phyloP scores from a whole-genome alignment of 1,139 yeast genomes.

The Sugiyamaella paludigena region DNA sequence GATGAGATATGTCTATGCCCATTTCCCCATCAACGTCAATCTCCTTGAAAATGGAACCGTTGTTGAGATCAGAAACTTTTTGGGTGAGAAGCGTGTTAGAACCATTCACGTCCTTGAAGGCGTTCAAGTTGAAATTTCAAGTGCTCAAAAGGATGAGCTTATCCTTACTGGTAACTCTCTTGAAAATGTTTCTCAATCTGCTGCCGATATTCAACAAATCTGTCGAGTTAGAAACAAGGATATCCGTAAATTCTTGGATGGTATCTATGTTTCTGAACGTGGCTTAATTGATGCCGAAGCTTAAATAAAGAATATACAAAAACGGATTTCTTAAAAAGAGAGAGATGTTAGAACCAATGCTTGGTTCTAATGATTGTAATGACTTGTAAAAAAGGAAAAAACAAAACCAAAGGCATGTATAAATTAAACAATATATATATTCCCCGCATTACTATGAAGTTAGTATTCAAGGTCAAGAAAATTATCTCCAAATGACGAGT shows the following conservation, averaged over 20 bases:
- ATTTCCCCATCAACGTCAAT: slow-evolving; percentile 99
- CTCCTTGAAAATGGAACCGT: slow-evolving; percentile 70
- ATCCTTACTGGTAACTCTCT: slow-evolving; percentile 92
- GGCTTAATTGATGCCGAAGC: slow-evolving; percentile 75
- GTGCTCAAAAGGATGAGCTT: slow-evolving; percentile 92
- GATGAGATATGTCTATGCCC: slow-evolving; percentile 99
- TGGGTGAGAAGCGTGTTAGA: slow-evolving; percentile 98
- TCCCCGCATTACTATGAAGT: too few species aligned
- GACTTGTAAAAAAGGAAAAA: too few species aligned
- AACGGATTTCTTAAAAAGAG: background rate
- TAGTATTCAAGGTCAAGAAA: too few species aligned
- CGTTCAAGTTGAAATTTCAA: slow-evolving; percentile 83
- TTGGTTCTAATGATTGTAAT: too few species aligned
- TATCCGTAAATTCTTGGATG: slow-evolving; percentile 99
- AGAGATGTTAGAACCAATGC: too few species aligned
- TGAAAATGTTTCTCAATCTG: slow-evolving; percentile 96
- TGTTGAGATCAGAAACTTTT: slow-evolving; percentile 98
- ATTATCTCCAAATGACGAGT: too few species aligned
- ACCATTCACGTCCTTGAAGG: slow-evolving; percentile 81
- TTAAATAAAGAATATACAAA: slow-evolving; percentile 38
- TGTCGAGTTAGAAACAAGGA: slow-evolving; percentile 99
- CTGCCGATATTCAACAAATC: slow-evolving; percentile 97
- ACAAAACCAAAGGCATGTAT: too few species aligned
- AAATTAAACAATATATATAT: too few species aligned
- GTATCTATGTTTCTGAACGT: slow-evolving; percentile 98